Conservation (phyloP, 2,329 filamentous ascomycete species). For the Cladosporium halotolerans region DNA sequence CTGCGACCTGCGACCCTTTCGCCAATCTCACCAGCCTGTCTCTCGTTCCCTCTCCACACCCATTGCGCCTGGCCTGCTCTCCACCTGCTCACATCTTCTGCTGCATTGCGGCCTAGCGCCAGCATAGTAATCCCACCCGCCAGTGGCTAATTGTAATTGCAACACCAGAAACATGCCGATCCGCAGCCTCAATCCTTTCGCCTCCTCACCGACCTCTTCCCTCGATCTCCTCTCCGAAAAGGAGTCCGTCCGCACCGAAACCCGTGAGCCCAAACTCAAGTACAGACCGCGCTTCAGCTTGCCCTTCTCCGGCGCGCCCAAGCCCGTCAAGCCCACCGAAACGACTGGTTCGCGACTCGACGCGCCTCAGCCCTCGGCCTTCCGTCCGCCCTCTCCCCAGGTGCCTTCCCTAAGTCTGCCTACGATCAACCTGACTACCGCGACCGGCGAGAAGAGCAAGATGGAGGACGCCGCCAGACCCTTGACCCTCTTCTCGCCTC, state of each 20-base stretch:
- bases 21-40: neutral
- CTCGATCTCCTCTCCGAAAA: conserved; percentile 49
- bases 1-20: neutral
- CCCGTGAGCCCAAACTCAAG: conserved; percentile 20
- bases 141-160: conserved; percentile 26
- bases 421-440: conserved; percentile 85
- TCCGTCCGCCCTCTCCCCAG: conserved; percentile 57
- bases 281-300: conserved; percentile 24
- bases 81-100: neutral
- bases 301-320: conserved; percentile 26
- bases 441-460: conserved; percentile 67
- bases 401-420: conserved; percentile 75
- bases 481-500: conserved; percentile 81
- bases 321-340: conserved; percentile 22
- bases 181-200: conserved; percentile 55
- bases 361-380: conserved; percentile 46
- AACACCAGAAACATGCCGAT: conserved; percentile 52
- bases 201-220: conserved; percentile 43
- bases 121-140: conserved; percentile 1
- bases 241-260: conserved; percentile 33
- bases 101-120: conserved; percentile 1
- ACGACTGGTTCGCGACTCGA: conserved; percentile 20
- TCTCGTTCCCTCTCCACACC: neutral
- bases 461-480: conserved; percentile 65
- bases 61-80: too few relatives aligned